phyloP scores from a whole-genome alignment of 768 basidiomycete species.

The Rubroboletus satanas region DNA sequence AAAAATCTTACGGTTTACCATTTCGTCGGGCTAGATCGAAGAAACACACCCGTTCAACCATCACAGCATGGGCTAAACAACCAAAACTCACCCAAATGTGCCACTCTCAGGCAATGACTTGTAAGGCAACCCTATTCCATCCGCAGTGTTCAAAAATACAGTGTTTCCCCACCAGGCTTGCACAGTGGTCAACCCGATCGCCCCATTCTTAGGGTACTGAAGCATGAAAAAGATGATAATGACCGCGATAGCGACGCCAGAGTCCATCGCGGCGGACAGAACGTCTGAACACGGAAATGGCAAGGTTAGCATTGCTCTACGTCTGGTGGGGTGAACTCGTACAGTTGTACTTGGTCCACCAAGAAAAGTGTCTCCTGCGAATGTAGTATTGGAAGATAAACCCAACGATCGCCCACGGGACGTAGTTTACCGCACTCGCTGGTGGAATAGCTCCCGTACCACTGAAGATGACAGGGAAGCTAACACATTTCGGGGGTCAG shows the following conservation, averaged over 20 bases:
- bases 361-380: conserved; percentile 56
- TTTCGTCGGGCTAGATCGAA: conserved; percentile 5
- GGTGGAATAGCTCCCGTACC: conserved; percentile 62
- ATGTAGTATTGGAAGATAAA: conserved; percentile 64
- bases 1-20: not conserved
- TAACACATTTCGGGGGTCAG: conserved; percentile 14
- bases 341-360: conserved; percentile 61
- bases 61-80: not conserved
- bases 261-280: conserved; percentile 68
- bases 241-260: conserved; percentile 58
- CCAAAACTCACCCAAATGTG: conserved; percentile 28
- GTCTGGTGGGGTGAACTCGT: not conserved
- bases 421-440: conserved; percentile 62
- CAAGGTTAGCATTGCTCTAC: conserved; percentile 13
- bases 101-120: conserved; percentile 9
- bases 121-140: conserved; percentile 10
- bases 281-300: conserved; percentile 39
- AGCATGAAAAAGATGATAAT: conserved; percentile 58
- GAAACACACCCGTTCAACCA: not conserved
- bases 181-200: conserved; percentile 51
- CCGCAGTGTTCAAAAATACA: conserved; percentile 26
- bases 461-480: conserved; percentile 48
- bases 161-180: conserved; percentile 74
- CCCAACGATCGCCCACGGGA: conserved; percentile 61
- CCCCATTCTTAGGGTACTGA: conserved; percentile 62